A percentile compares a stretch with the other conserved stretches of the same genome.
Evolutionary conservation across 2,329 filamentous ascomycete species (phyloP).

Genomic region (Trichoderma sp.): DNA sequence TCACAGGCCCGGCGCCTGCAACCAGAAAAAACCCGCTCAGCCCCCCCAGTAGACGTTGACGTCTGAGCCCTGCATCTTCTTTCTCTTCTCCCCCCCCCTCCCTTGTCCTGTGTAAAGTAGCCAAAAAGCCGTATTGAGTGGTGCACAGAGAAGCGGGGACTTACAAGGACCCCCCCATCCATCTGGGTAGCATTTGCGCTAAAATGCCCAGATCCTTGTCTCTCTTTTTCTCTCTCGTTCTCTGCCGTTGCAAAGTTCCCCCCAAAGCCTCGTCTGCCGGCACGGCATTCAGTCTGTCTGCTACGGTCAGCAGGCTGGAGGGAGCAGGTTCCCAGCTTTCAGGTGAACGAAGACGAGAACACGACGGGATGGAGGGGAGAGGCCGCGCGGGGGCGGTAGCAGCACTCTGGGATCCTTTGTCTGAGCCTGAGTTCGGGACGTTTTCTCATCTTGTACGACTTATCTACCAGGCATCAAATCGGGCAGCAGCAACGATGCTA

Average conservation of each 20-base stretch:
- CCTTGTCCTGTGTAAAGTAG: neutral
- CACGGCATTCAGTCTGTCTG: neutral
- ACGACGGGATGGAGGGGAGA: neutral
- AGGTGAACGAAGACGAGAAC: neutral
- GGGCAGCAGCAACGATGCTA: neutral
- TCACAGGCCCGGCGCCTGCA: conserved; percentile 40
- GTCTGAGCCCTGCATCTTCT: neutral
- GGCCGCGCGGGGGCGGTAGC: conserved; percentile 4
- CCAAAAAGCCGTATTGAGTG: neutral
- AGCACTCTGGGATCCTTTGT: neutral
- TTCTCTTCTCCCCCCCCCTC: too few species aligned
- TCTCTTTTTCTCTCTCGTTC: neutral
- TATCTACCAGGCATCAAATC: neutral
- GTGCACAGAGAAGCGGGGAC: neutral
- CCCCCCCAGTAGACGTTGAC: conserved; percentile 31
- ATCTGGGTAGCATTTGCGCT: neutral
- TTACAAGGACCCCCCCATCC: neutral
- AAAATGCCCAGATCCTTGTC: neutral
- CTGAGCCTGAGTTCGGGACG: neutral
- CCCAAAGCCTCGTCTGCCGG: conserved; percentile 7
- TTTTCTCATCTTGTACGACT: neutral
- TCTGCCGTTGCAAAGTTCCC: neutral
- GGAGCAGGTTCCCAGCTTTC: conserved; percentile 13
- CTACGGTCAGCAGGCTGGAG: conserved; percentile 5
- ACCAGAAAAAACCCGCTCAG: conserved; percentile 31